Percentiles rank a stretch among this genome's conserved stretches.
phyloP scores from a whole-genome alignment of 371 early-diverging fungal species.

The Mucor ambiguus region DNA sequence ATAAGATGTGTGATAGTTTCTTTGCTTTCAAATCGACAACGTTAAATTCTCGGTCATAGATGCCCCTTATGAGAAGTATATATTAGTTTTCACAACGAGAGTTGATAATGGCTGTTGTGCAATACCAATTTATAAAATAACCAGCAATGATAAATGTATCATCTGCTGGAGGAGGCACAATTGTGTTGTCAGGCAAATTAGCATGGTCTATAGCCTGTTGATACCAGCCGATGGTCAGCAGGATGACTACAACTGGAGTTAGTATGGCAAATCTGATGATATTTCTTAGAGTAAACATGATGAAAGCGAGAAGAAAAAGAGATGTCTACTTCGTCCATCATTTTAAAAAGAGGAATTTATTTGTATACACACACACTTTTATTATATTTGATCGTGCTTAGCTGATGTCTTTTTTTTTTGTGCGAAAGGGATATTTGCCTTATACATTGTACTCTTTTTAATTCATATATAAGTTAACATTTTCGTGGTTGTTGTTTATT shows the following conservation, averaged over 20 bases:
- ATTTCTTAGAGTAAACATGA: slow-evolving; percentile 7
- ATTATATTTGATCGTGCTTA: slow-evolving; percentile 9
- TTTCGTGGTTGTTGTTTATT: slow-evolving; percentile 28
- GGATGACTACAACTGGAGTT: slow-evolving; percentile 28
- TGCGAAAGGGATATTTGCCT: slow-evolving; percentile 4
- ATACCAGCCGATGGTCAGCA: slow-evolving; percentile 38
- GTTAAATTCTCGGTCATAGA: slow-evolving; percentile 69
- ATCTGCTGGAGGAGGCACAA: background rate
- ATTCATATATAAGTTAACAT: background rate
- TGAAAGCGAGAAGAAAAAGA: slow-evolving; percentile 1
- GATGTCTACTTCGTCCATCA: background rate
- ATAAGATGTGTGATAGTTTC: slow-evolving; percentile 79
- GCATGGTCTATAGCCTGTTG: slow-evolving; percentile 22
- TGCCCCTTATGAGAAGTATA: slow-evolving; percentile 54
- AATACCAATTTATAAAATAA: slow-evolving; percentile 41
- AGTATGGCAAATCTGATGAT: slow-evolving; percentile 22
- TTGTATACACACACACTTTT: slow-evolving; percentile 19
- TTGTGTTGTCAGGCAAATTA: slow-evolving; percentile 9
- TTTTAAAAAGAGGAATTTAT: background rate
- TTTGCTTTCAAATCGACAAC: slow-evolving; percentile 59
- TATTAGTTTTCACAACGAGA: background rate
- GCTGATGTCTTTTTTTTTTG: background rate
- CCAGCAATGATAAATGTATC: slow-evolving; percentile 34
- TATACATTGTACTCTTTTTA: background rate
- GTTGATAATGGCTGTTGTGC: background rate